These are phyloP conservation scores for Laetiporus sulphureus DNA, from an alignment of 1,284 basidiomycete genomes.

Conservation along the genomic window DNA sequence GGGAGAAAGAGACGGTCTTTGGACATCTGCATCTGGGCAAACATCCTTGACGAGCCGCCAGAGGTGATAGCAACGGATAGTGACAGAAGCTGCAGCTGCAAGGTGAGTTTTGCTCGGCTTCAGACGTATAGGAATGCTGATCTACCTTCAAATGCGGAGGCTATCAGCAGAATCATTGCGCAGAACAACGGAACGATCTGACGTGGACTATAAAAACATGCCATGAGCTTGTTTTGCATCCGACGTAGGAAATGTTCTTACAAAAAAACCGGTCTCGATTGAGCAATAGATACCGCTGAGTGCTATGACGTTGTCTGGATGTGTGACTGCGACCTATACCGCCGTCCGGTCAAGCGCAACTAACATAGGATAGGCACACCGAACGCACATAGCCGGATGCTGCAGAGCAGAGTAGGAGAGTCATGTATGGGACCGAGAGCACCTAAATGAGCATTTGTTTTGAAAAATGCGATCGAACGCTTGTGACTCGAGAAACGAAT, in stretches of 20 bases:
- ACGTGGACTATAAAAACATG: slow-evolving; percentile 22
- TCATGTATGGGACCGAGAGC: slow-evolving; percentile 32
- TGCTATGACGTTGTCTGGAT: slow-evolving; percentile 27
- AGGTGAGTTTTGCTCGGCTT: neutral
- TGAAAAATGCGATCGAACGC: no score
- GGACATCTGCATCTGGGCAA: slow-evolving; percentile 35
- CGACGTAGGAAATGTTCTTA: no score
- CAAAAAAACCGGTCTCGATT: slow-evolving; percentile 20
- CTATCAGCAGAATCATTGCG: slow-evolving; percentile 30
- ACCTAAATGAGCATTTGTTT: slow-evolving; percentile 23
- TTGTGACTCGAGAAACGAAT: neutral
- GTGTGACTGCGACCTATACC: no score
- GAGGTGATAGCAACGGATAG: neutral
- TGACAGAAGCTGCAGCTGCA: neutral
- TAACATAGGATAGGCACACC: no score
- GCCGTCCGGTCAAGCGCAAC: no score
- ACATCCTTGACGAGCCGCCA: slow-evolving; percentile 28
- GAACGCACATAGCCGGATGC: no score
- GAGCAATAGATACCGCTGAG: slow-evolving; percentile 47
- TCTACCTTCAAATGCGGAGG: slow-evolving; percentile 41
- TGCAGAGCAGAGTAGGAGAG: no score
- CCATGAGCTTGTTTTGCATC: no score
- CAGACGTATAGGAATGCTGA: no score
- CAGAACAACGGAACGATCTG: slow-evolving; percentile 42
- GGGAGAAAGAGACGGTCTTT: slow-evolving; percentile 27